phyloP scores from a whole-genome alignment of 139 green algal species.

The Micromonas pusilla region DNA sequence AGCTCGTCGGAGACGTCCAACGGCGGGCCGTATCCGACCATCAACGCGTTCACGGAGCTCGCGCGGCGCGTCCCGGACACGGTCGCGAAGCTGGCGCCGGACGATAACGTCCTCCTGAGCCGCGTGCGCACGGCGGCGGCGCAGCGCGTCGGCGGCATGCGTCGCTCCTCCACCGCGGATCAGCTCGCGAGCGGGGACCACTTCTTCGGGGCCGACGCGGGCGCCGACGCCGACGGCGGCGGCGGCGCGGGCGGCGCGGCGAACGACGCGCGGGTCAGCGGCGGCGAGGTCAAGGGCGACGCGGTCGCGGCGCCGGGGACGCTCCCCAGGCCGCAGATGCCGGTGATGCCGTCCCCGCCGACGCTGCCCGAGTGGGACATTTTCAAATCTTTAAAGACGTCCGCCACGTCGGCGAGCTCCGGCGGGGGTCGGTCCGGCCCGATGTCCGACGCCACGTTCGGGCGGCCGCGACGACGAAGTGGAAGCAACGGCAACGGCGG shows the following conservation, averaged over 20 bases:
- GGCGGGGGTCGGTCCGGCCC: background rate
- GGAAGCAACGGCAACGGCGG: background rate
- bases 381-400: constrained; percentile 16
- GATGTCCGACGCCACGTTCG: no score
- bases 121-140: background rate
- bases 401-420: no score
- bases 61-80: background rate
- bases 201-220: background rate
- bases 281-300: no score
- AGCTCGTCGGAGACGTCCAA: background rate
- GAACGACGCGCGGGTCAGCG: no score
- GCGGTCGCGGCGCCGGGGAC: no score
- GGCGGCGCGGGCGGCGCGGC: no score
- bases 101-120: background rate
- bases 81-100: background rate
- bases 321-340: background rate
- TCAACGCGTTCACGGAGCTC: background rate
- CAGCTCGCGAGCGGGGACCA: no score
- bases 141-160: background rate
- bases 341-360: background rate
- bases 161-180: no score
- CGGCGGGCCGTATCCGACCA: no score
- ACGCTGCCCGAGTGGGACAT: constrained; percentile 8
- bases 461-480: no score
- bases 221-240: background rate